phyloP scores from a whole-genome alignment of 129 eudicot genomes.

The Artemisia annua region DNA sequence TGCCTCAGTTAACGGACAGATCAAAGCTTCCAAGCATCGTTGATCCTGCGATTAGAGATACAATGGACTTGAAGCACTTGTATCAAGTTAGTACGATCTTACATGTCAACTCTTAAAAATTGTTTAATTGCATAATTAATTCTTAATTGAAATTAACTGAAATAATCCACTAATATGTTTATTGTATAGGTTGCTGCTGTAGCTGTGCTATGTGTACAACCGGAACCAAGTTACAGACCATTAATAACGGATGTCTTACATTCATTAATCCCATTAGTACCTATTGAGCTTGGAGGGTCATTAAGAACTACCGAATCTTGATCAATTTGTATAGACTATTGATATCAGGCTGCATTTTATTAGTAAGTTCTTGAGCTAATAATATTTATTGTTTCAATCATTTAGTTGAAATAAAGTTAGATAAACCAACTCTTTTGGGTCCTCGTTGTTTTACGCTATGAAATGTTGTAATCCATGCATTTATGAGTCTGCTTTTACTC shows the following conservation, averaged over 20 bases:
- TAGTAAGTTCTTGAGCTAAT: constrained; percentile 11
- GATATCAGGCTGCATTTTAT: constrained; percentile 2
- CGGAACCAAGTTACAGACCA: constrained; percentile 95
- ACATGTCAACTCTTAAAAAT: not conserved
- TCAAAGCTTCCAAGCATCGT: constrained; percentile 79
- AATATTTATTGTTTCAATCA: not conserved
- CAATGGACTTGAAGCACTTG: constrained; percentile 90
- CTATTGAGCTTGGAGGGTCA: constrained; percentile 85
- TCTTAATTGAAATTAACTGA: not conserved
- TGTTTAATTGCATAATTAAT: not conserved
- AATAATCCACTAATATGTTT: too few species aligned
- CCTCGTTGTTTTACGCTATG: constrained; percentile 8
- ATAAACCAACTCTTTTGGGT: not conserved
- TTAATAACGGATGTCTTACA: constrained; percentile 89
- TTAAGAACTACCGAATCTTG: constrained; percentile 46
- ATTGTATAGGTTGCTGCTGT: constrained; percentile 82
- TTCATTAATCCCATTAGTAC: constrained; percentile 92
- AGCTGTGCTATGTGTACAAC: constrained; percentile 92
- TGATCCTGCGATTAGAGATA: constrained; percentile 71
- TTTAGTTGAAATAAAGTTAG: not conserved
- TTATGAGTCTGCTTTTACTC: constrained; percentile 20
- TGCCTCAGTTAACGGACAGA: constrained; percentile 86
- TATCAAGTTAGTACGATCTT: constrained; percentile 61
- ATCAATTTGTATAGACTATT: constrained; percentile 20
- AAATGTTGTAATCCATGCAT: constrained; percentile 14